Evolutionary conservation across 208 protist genomes (phyloP), one percentile per base, ranked within the genome.

Genomic region (Phytomonas francai): DNA sequence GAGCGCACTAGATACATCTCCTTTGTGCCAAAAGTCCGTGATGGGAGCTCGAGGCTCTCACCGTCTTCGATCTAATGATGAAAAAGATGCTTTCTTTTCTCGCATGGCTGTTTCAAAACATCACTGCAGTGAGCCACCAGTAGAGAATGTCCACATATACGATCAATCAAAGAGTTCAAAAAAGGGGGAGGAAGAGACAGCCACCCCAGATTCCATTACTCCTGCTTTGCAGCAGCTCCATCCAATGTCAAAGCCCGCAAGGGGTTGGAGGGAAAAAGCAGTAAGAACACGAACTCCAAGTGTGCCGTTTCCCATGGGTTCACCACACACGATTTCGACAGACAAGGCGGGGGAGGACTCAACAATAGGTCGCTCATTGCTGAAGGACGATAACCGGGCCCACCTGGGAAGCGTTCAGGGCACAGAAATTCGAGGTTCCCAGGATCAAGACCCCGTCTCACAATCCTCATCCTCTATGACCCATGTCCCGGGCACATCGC

Each of bases 81-180:
- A 54, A 22, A 54, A 71, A 51, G 71, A 76, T n/a, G 61, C 67
- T 12, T 78, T 81, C 36, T 87, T 81, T 59, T 11, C 54, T 22
- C 78, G 76, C 1, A 72, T 87, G 27, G 82, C 82, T 1, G 65
- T 74, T 54, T 79, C 82, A 34, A 54, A 54, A 25, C 19, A 54
- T 54, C 19, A 54, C 45, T 54, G 25, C 6, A 54, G 45, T 25
- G 45, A 58, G 29, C 39, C 68, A 34, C 64, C 64, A 28, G 34
- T 76, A 56, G 70, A 75, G 58, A 70, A 80, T 34, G 71, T 71
- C 29, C 22, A 72, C 6, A 11, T 73, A 2, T 76, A 59, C 39
- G 67, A 74, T 32, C 45, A 54, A 54, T 54, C 45, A 19, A 25
- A 54, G 16, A 19, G 19, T 25, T 54, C 19, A 7, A 54, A 25